Evolutionary conservation across 1,284 basidiomycete species (phyloP).

Genomic region (Sporisorium scitamineum): DNA sequence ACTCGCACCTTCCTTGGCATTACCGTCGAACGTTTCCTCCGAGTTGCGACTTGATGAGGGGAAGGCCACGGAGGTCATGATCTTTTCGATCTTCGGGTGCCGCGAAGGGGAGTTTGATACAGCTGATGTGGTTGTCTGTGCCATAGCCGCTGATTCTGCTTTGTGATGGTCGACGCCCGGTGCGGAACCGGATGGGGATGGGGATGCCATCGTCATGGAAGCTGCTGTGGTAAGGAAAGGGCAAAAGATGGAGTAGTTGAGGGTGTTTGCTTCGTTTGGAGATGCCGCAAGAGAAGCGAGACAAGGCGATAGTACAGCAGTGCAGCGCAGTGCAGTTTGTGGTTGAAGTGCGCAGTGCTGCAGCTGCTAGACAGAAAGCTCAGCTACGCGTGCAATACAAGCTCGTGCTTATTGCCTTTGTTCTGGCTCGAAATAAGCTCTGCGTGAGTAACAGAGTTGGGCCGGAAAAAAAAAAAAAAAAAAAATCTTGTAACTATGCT

Average conservation of each 20-base stretch:
- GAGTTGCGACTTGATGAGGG: slow-evolving; percentile 27
- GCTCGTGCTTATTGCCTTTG: slow-evolving; percentile 2
- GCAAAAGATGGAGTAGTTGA: neutral
- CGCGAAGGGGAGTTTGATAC: slow-evolving; percentile 7
- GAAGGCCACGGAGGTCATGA: slow-evolving; percentile 21
- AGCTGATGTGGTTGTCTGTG: slow-evolving; percentile 4
- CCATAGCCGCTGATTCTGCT: neutral
- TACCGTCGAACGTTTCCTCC: slow-evolving; percentile 8
- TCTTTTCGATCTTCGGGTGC: slow-evolving; percentile 21
- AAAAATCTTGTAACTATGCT: slow-evolving; percentile 11
- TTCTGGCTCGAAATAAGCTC: slow-evolving; percentile 11
- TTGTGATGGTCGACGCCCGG: neutral
- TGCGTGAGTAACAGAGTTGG: slow-evolving; percentile 11
- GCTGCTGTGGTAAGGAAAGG: neutral
- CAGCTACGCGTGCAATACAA: slow-evolving; percentile 13
- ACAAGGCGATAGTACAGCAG: neutral
- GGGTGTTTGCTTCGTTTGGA: neutral
- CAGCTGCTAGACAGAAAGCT: slow-evolving; percentile 8
- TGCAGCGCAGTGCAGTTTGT: neutral
- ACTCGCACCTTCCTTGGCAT: slow-evolving; percentile 2
- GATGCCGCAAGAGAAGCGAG: neutral
- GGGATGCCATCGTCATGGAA: neutral
- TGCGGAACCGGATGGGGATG: neutral
- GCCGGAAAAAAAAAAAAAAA: slow-evolving; percentile 5
- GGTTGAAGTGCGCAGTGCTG: slow-evolving; percentile 8